Conservation (phyloP, 2,329 filamentous ascomycete genomes). For the Aureobasidium melanogenum region DNA sequence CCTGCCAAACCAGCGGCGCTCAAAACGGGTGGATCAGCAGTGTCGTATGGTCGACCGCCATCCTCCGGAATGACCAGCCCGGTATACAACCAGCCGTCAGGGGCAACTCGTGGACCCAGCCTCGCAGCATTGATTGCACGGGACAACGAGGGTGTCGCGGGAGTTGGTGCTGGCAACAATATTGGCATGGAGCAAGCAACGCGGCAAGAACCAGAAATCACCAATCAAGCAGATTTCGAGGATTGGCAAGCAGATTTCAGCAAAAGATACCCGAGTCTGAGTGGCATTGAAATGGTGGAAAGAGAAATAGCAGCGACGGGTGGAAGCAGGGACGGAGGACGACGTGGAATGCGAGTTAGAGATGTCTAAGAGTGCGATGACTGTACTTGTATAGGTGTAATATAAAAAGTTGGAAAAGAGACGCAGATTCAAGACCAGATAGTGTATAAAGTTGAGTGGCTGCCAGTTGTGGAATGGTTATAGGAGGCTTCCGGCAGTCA, state of each 20-base stretch:
- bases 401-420: background rate
- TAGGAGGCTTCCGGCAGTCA: background rate
- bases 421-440: background rate
- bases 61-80: conserved; percentile 16
- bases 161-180: conserved; percentile 16
- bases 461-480: too few species aligned
- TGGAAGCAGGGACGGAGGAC: conserved; percentile 2
- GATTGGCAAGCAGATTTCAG: conserved; percentile 64
- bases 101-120: conserved; percentile 9
- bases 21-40: conserved; percentile 35
- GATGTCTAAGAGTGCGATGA: conserved; percentile 5
- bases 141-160: conserved; percentile 29
- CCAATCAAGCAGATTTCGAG: background rate
- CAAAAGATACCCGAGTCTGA: conserved; percentile 77
- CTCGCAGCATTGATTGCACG: conserved; percentile 29
- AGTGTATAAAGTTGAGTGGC: background rate
- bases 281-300: conserved; percentile 82
- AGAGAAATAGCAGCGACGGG: conserved; percentile 17
- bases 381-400: background rate
- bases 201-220: background rate
- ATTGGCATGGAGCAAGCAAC: background rate
- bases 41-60: background rate
- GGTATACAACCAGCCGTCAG: conserved; percentile 28
- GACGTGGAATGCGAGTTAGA: conserved; percentile 13
- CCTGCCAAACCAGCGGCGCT: conserved; percentile 55